Evolutionary conservation across 768 basidiomycete species (phyloP), one percentile per base, ranked within the genome.

Genomic region (Tricholomella constricta): DNA sequence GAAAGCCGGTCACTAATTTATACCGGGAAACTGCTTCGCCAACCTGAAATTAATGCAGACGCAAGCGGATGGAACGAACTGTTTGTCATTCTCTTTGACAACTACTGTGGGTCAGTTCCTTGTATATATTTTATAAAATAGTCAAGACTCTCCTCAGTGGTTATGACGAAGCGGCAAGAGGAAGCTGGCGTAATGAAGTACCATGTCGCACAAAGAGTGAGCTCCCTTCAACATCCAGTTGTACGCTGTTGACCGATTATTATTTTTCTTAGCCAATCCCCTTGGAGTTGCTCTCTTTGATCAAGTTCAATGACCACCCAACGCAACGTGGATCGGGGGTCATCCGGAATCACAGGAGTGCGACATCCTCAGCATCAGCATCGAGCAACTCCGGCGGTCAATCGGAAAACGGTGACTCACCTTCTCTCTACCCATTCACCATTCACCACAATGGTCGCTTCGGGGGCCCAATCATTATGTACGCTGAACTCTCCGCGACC

Each of bases 51-150:
- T 17, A 86, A 85, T 17, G 80, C 89, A 55, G 86, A 88, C 65
- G 82, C 82, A 80, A 86, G 75, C 55, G 88, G 84, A 35, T 94
- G 91, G 88, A 83, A 82, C 17, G 94, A 98, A 61, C 74, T 95
- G 1, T 90, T 88, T 58, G 87, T 95, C 2, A 75, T 98, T 50
- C 74, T 99, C 4, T 97, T 99, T 65, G 97, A 99, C 65, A 94
- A 98, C 64, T 99, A 97, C 62, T 67, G 94, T 94, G 61, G 66
- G 88, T 69, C 12, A 23, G 14, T n/a, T 27, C 26, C 22, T 52
- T 27, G 34, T 32, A 2, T 29, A 25, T 3, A 32, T 32, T 47
- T 45, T 56, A 4, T 34, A 32, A 17, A 6, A 19, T 45, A 9
- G 27, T 65, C 45, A 64, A 51, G 15, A 23, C 25, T 35, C 11